Evolutionary conservation across 805 yeast species (phyloP).

Genomic region (Candida nitratophila): DNA sequence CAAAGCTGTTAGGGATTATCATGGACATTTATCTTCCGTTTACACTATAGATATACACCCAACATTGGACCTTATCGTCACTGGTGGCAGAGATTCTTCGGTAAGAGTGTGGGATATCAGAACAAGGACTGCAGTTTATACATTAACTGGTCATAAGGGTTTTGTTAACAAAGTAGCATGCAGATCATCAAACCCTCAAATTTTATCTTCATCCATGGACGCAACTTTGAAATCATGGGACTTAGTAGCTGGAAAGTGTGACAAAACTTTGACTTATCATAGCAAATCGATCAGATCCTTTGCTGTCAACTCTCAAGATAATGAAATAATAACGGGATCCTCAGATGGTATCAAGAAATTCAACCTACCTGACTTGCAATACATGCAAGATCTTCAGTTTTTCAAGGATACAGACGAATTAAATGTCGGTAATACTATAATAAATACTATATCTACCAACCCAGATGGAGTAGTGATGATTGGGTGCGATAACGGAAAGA

Average conservation of each 20-base stretch:
- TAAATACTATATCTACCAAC: slow-evolving; percentile 65
- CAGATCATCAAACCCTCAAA: slow-evolving; percentile 75
- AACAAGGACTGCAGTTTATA: slow-evolving; percentile 65
- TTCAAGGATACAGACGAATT: slow-evolving; percentile 30
- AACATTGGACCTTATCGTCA: slow-evolving; percentile 70
- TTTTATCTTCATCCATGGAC: slow-evolving; percentile 78
- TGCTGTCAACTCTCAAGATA: slow-evolving; percentile 38
- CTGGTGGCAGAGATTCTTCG: slow-evolving; percentile 86
- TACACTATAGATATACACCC: slow-evolving; percentile 84
- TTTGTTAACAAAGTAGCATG: slow-evolving; percentile 66
- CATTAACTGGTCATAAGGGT: slow-evolving; percentile 72
- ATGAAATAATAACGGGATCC: slow-evolving; percentile 74
- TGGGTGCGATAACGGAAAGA: slow-evolving; percentile 79
- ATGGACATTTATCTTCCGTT: slow-evolving; percentile 90
- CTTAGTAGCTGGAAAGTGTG: slow-evolving; percentile 67
- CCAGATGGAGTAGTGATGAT: slow-evolving; percentile 58
- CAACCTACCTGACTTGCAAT: slow-evolving; percentile 70
- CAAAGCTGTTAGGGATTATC: slow-evolving; percentile 75
- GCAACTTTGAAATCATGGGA: slow-evolving; percentile 89
- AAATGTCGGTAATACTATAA: slow-evolving; percentile 33
- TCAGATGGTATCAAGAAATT: slow-evolving; percentile 80
- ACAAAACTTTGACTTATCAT: slow-evolving; percentile 76
- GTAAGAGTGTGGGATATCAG: slow-evolving; percentile 93
- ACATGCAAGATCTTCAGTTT: slow-evolving; percentile 48
- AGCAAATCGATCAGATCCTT: slow-evolving; percentile 73